A percentile compares a stretch with the other conserved stretches of the same genome.
Evolutionary conservation across 2,329 filamentous ascomycete genomes (phyloP).

Genomic region (Xylariaceae sp.): DNA sequence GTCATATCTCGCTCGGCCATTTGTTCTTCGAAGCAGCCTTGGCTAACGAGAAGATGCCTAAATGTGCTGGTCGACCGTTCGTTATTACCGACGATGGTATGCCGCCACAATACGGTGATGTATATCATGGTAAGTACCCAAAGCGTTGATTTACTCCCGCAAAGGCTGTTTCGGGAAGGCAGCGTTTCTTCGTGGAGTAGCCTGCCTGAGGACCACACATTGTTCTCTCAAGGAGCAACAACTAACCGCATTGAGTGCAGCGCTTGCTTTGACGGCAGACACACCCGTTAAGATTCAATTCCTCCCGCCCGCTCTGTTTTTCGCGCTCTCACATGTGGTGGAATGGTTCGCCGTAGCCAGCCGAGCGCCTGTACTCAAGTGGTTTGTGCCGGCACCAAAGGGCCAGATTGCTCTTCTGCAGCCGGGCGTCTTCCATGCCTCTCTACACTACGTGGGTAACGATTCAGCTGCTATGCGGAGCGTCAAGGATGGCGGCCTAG

Average conservation of each 20-base stretch:
- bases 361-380: constrained; percentile 22
- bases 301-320: constrained; percentile 34
- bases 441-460: constrained; percentile 35
- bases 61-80: constrained; percentile 44
- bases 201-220: too few relatives aligned
- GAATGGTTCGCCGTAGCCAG: constrained; percentile 35
- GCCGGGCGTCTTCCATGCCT: constrained; percentile 36
- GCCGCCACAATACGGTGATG: constrained; percentile 38
- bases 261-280: too few relatives aligned
- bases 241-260: too few relatives aligned
- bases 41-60: constrained; percentile 33
- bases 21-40: constrained; percentile 50
- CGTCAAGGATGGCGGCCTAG: constrained; percentile 39
- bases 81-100: constrained; percentile 48
- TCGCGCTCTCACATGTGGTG: constrained; percentile 36
- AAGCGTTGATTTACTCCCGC: too few relatives aligned
- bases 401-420: constrained; percentile 38
- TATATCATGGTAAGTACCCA: too few relatives aligned
- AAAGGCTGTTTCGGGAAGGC: too few relatives aligned
- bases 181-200: too few relatives aligned
- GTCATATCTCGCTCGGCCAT: constrained; percentile 52
- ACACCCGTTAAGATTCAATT: constrained; percentile 31
- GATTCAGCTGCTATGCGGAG: constrained; percentile 35
- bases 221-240: too few relatives aligned
- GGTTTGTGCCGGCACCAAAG: constrained; percentile 21